Evolutionary conservation across 495 filamentous ascomycete genomes (phyloP).

Genomic region (Lasiosphaeris hirsuta): DNA sequence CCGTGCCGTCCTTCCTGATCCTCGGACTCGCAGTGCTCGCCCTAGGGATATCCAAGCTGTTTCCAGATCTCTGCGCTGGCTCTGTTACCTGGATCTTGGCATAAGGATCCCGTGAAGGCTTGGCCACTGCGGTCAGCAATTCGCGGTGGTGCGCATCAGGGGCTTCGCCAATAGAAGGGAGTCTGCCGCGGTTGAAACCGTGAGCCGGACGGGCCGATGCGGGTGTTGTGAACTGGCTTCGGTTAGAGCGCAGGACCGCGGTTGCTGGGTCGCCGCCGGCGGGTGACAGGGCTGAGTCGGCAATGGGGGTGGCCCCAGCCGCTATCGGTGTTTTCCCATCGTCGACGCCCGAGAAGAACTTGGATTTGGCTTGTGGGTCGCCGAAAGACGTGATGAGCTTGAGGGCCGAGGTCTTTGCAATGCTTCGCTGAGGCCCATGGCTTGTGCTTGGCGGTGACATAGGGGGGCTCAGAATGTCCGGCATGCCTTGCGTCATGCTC

Average conservation of each 20-base stretch:
- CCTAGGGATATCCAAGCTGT: conserved; percentile 28
- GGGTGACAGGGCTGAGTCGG: conserved; percentile 83
- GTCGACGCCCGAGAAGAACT: conserved; percentile 64
- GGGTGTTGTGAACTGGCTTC: conserved; percentile 58
- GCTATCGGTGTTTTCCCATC: conserved; percentile 74
- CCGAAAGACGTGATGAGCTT: conserved; percentile 92
- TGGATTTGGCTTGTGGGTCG: conserved; percentile 54
- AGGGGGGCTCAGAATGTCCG: conserved; percentile 57
- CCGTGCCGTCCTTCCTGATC: conserved; percentile 39
- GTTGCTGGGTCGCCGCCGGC: conserved; percentile 59
- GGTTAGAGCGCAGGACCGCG: conserved; percentile 61
- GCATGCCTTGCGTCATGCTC: conserved; percentile 43
- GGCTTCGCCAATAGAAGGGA: conserved; percentile 84
- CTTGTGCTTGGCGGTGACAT: conserved; percentile 50
- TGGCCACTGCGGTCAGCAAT: conserved; percentile 25
- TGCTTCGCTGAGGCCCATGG: conserved; percentile 52
- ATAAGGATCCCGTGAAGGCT: conserved; percentile 20
- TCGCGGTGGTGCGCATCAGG: conserved; percentile 39
- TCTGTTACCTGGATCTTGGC: conserved; percentile 18
- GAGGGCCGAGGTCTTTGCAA: conserved; percentile 76
- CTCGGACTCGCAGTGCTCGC: conserved; percentile 50
- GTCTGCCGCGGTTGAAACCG: conserved; percentile 61
- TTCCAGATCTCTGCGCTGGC: conserved; percentile 12
- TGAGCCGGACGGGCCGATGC: conserved; percentile 71
- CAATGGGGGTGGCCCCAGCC: conserved; percentile 82